Evolutionary conservation across 2,329 filamentous ascomycete species (phyloP).

Genomic region (Talaromyces sp.): DNA sequence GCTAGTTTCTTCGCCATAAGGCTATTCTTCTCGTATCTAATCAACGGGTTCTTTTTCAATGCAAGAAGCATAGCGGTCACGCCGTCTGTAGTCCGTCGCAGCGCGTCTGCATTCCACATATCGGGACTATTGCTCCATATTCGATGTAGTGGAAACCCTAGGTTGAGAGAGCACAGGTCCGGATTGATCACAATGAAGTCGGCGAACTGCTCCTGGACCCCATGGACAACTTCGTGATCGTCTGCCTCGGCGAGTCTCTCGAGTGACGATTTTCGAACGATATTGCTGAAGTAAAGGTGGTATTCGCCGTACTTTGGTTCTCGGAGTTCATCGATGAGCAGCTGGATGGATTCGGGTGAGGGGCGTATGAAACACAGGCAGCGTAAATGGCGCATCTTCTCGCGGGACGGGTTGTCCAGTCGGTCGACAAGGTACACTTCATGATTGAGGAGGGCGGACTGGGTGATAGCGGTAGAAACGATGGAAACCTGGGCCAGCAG

Average conservation of each 20-base stretch:
- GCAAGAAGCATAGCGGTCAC: constrained; percentile 77
- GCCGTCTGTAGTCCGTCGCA: constrained; percentile 83
- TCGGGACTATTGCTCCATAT: constrained; percentile 81
- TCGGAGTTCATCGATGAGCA: constrained; percentile 88
- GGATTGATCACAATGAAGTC: constrained; percentile 95
- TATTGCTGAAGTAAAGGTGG: constrained; percentile 94
- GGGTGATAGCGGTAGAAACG: constrained; percentile 89
- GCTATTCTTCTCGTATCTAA: constrained; percentile 90
- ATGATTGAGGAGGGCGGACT: constrained; percentile 89
- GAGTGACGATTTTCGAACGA: constrained; percentile 91
- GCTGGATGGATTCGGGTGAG: constrained; percentile 86
- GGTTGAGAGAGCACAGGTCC: constrained; percentile 77
- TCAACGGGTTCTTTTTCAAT: constrained; percentile 93
- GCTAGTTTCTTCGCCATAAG: constrained; percentile 86
- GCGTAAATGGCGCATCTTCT: constrained; percentile 96
- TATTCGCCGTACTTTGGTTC: constrained; percentile 98
- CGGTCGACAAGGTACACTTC: constrained; percentile 98
- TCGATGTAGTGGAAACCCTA: constrained; percentile 66
- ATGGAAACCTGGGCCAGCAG: constrained; percentile 62
- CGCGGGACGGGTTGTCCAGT: constrained; percentile 79
- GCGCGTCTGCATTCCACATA: constrained; percentile 81
- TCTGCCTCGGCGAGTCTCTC: constrained; percentile 94
- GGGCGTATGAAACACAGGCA: constrained; percentile 92
- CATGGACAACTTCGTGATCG: constrained; percentile 92
- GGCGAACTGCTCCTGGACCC: constrained; percentile 92